These are phyloP conservation scores for Blepharisma stoltei DNA, from an alignment of 73 alveolate species.

Conservation along the genomic window DNA sequence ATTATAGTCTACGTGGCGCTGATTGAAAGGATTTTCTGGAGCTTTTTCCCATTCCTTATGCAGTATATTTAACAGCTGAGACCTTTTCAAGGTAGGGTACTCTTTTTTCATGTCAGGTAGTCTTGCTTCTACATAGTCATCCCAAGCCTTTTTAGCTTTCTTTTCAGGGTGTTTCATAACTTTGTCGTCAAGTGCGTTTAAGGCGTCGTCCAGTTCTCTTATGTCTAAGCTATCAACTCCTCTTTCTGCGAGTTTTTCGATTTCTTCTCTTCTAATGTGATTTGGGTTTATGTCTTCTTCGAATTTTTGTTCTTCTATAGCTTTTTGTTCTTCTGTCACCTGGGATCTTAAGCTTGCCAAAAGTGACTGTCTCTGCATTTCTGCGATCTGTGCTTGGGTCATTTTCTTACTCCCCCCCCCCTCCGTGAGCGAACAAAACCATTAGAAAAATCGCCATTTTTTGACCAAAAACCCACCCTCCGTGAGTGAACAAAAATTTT, in stretches of 20 bases:
- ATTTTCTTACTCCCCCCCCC: no score
- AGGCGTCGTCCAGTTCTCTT: background rate
- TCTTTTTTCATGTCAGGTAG: background rate
- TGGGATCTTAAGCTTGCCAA: background rate
- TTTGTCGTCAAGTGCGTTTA: constrained; percentile 6
- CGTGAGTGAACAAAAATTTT: no score
- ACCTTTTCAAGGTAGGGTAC: background rate
- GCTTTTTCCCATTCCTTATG: constrained; percentile 23
- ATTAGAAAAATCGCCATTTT: no score
- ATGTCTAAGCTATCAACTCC: background rate
- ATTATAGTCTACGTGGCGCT: background rate
- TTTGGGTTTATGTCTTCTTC: constrained; percentile 21
- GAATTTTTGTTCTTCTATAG: background rate
- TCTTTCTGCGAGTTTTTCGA: background rate
- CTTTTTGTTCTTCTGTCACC: constrained; percentile 4
- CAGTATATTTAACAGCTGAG: background rate
- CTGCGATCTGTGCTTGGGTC: constrained; percentile 19
- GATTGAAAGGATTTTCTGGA: constrained; percentile 10
- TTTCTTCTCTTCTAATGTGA: constrained; percentile 10
- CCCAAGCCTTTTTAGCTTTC: constrained; percentile 25
- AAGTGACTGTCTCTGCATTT: background rate
- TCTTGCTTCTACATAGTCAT: background rate
- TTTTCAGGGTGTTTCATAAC: constrained; percentile 24
- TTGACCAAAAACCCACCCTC: no score
- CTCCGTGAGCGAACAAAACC: no score